Evolutionary conservation across 768 basidiomycete species (phyloP), one percentile per base, ranked within the genome.

Genomic region (Kwoniella sp.): DNA sequence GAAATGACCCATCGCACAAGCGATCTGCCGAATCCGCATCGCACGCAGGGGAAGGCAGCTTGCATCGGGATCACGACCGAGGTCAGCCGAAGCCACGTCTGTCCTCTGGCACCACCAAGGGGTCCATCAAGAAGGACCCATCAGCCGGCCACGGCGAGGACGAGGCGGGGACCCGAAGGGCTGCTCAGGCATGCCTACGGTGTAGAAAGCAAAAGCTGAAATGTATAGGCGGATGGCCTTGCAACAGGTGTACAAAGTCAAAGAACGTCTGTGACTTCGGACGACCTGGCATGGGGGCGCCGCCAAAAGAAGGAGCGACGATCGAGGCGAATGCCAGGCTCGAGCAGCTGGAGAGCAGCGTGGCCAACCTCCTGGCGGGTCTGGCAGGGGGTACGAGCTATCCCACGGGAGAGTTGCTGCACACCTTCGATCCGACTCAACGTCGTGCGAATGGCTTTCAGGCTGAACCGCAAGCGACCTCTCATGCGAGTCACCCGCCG

Each of bases 201-300:
- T 65, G 63, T 44, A 27, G 63, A 17, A 44, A 52, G 33, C 57
- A 56, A 47, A 65, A 65, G 34, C 52, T 65, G 33, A 47, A 59
- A 41, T 65, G 63, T 47, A 49, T 56, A 3, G 63, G 63, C 23
- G 63, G 63, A 37, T 56, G 49, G 34, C 63, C 63, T 6, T 65
- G 63, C 39, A 31, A 48, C 29, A 48, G 60, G 29, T 65, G 63
- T 38, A 38, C 27, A 14, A 46, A 54, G 23, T 41, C 60, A 0
- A 56, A 59, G 23, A 40, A 54, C 23, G 27, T 53, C 11, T 65
- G 63, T 33, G 57, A 59, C 42, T 65, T 65, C 32, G 54, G 58
- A 29, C 17, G 43, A 37, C 41, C 36, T 20, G 45, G 57, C 33
- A 14, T 48, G 29, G 22, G 36, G 34, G 33, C 41, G 25, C 32